Conservation (phyloP, 73 alveolate species). For the Halteria grandinella region DNA sequence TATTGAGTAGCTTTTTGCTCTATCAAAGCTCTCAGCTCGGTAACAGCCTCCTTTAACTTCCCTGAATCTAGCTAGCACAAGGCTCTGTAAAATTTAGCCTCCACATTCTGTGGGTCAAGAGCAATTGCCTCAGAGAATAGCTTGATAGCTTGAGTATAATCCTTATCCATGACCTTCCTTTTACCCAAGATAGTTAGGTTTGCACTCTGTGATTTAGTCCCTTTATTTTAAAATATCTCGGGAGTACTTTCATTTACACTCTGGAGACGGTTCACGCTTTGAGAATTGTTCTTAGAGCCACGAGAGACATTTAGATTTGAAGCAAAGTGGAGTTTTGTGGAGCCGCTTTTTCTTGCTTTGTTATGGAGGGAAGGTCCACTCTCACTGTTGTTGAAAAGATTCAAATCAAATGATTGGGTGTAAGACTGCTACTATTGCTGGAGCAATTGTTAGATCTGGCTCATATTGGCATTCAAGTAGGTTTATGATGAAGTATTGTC, state of each 20-base stretch:
- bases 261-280: background rate
- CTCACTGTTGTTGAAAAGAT: constrained; percentile 18
- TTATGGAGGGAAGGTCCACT: too few relatives aligned
- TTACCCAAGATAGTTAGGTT: too few relatives aligned
- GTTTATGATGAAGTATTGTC: too few relatives aligned
- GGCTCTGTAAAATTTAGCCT: constrained; percentile 47
- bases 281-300: too few relatives aligned
- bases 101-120: background rate
- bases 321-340: too few relatives aligned
- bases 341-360: too few relatives aligned
- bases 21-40: constrained; percentile 4
- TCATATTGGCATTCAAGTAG: too few relatives aligned
- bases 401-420: constrained; percentile 20
- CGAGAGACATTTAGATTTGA: too few relatives aligned
- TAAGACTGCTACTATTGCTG: background rate
- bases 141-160: constrained; percentile 28
- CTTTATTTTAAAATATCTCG: too few relatives aligned
- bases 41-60: background rate
- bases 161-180: constrained; percentile 33
- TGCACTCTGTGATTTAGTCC: too few relatives aligned
- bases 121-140: constrained; percentile 11
- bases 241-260: too few relatives aligned
- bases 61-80: constrained; percentile 48
- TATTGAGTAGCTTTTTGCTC: constrained; percentile 22
- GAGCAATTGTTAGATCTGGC: too few relatives aligned